Conservation (phyloP, 108 stramenopile genomes). For the Stephanodiscus triporus region DNA sequence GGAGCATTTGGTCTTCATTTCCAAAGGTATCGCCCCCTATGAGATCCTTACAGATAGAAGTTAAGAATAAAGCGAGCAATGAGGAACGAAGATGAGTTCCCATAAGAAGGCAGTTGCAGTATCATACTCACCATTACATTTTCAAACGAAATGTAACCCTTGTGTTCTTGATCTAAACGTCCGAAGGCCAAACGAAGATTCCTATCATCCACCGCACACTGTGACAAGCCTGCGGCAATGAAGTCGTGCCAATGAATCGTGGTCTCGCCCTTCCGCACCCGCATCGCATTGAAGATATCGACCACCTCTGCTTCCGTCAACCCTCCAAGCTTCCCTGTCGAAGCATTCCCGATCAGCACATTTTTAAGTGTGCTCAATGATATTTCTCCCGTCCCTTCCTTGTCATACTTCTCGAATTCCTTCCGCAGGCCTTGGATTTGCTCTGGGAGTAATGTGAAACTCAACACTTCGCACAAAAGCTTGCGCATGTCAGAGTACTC, state of each 20-base stretch:
- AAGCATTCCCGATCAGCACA: slow-evolving; percentile 81
- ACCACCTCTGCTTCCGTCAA: slow-evolving; percentile 88
- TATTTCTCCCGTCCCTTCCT: slow-evolving; percentile 78
- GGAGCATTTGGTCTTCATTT: slow-evolving; percentile 75
- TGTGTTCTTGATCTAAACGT: slow-evolving; percentile 83
- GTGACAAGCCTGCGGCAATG: slow-evolving; percentile 85
- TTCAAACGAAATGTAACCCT: slow-evolving; percentile 87
- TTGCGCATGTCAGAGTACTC: slow-evolving; percentile 90
- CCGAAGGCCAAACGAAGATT: slow-evolving; percentile 89
- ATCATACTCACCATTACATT: slow-evolving; percentile 65
- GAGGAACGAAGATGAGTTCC: background rate
- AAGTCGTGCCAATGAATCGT: slow-evolving; percentile 89
- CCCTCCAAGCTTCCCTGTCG: slow-evolving; percentile 82
- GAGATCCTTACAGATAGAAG: slow-evolving; percentile 46
- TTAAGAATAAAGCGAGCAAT: background rate
- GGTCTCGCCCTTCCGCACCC: slow-evolving; percentile 82
- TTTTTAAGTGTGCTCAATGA: slow-evolving; percentile 76
- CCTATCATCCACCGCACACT: slow-evolving; percentile 88
- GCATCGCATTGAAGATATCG: slow-evolving; percentile 89
- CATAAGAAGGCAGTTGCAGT: background rate
- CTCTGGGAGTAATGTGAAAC: slow-evolving; percentile 87
- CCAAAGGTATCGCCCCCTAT: slow-evolving; percentile 72
- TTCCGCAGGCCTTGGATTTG: slow-evolving; percentile 85
- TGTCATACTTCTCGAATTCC: slow-evolving; percentile 87
- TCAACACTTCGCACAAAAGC: slow-evolving; percentile 84